Evolutionary conservation across 2,329 filamentous ascomycete genomes (phyloP).

Genomic region (Didymella pinodella): DNA sequence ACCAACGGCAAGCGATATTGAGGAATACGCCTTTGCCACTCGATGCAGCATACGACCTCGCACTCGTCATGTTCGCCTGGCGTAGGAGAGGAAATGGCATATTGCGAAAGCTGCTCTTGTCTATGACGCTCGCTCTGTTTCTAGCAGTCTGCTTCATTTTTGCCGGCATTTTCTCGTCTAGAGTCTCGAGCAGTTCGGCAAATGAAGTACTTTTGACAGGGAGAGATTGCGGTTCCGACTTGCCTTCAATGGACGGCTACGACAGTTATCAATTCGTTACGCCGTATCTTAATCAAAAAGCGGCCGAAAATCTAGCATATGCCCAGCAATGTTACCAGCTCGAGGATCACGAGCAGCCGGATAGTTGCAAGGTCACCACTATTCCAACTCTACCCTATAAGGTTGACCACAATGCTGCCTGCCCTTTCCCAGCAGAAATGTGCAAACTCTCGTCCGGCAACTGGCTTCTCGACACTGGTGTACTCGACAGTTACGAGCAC

Average conservation of each 20-base stretch:
- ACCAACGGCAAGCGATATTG: constrained; percentile 47
- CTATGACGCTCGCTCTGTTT: neutral
- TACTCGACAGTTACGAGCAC: constrained; percentile 29
- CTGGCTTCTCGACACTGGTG: constrained; percentile 28
- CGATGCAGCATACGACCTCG: constrained; percentile 20
- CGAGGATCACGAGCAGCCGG: constrained; percentile 14
- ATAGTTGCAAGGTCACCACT: constrained; percentile 1
- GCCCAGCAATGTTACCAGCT: constrained; percentile 24
- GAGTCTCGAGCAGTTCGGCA: constrained; percentile 39
- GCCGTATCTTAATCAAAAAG: constrained; percentile 11
- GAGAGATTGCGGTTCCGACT: constrained; percentile 26
- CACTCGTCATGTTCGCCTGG: constrained; percentile 4
- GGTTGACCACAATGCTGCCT: neutral
- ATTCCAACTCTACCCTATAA: constrained; percentile 1
- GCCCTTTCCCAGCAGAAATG: constrained; percentile 2
- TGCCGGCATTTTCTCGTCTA: constrained; percentile 43
- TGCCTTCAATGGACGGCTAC: neutral
- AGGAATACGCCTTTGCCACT: constrained; percentile 37
- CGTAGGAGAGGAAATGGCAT: neutral
- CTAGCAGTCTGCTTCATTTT: constrained; percentile 3
- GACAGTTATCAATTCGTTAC: neutral
- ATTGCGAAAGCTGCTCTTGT: neutral
- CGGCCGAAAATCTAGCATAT: constrained; percentile 18
- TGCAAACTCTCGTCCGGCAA: constrained; percentile 12
- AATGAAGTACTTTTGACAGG: constrained; percentile 44